phyloP scores from a whole-genome alignment of 2,329 filamentous ascomycete genomes.

The Cordyceps fumosorosea region DNA sequence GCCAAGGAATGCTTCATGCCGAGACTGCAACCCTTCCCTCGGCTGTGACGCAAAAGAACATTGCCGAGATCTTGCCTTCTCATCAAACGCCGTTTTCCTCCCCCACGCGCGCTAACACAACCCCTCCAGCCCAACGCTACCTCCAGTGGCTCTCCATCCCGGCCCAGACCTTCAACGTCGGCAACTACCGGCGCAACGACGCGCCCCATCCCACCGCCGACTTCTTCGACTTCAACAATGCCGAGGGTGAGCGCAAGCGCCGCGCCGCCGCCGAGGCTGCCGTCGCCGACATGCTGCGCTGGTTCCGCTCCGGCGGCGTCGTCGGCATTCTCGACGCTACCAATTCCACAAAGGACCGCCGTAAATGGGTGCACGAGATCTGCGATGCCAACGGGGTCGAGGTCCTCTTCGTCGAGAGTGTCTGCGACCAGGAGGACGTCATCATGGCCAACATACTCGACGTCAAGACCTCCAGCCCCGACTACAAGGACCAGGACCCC shows the following conservation, averaged over 20 bases:
- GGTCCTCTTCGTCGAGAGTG: slow-evolving; percentile 92
- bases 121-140: slow-evolving; percentile 70
- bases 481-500: slow-evolving; percentile 90
- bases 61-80: neutral
- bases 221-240: slow-evolving; percentile 89
- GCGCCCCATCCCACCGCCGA: slow-evolving; percentile 87
- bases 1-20: neutral
- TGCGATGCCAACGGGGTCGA: slow-evolving; percentile 74
- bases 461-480: slow-evolving; percentile 93
- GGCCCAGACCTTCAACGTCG: slow-evolving; percentile 94
- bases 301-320: slow-evolving; percentile 76
- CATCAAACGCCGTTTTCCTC: neutral
- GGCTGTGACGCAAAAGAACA: neutral
- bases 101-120: slow-evolving; percentile 1
- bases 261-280: slow-evolving; percentile 86
- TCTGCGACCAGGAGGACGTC: slow-evolving; percentile 89
- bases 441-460: slow-evolving; percentile 98
- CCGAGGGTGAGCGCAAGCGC: slow-evolving; percentile 83
- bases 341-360: slow-evolving; percentile 85
- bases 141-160: slow-evolving; percentile 94
- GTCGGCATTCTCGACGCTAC: slow-evolving; percentile 95
- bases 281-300: slow-evolving; percentile 86
- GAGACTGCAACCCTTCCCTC: neutral
- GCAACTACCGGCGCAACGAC: slow-evolving; percentile 83
- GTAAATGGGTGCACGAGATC: slow-evolving; percentile 82